A percentile compares a stretch with the other conserved stretches of the same genome.
phyloP scores from a whole-genome alignment of 2,329 filamentous ascomycete genomes.

The Xylariales sp. region DNA sequence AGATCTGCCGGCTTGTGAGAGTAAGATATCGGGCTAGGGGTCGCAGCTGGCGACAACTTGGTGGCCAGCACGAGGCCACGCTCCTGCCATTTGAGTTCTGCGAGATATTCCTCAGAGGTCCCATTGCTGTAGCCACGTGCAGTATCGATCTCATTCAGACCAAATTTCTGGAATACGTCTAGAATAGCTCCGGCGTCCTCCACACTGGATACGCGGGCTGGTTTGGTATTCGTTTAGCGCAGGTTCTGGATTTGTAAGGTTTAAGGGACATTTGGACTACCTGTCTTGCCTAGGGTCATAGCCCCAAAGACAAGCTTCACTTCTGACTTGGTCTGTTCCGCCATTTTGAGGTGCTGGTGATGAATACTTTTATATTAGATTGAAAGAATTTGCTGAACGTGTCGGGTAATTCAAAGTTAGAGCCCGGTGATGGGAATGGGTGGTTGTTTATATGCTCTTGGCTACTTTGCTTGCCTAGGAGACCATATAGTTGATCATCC shows the following conservation, averaged over 20 bases:
- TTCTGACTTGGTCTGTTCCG: slow-evolving; percentile 1
- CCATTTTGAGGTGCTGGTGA: no score
- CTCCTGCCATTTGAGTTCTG: slow-evolving; percentile 8
- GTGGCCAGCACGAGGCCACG: slow-evolving; percentile 18
- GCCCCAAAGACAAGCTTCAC: slow-evolving; percentile 4
- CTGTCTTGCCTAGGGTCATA: slow-evolving; percentile 5
- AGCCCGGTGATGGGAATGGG: no score
- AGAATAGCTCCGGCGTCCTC: slow-evolving; percentile 1
- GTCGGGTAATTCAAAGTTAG: no score
- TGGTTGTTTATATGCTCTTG: no score
- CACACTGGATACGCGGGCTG: not conserved
- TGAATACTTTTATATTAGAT: no score
- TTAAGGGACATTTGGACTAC: not conserved
- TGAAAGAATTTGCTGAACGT: no score
- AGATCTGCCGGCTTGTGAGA: slow-evolving; percentile 2
- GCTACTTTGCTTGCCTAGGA: no score
- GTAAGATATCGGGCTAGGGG: slow-evolving; percentile 1
- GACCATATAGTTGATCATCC: no score
- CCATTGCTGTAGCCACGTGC: slow-evolving; percentile 13
- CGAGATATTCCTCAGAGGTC: slow-evolving; percentile 15
- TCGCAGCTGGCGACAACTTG: slow-evolving; percentile 11
- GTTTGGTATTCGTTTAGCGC: not conserved
- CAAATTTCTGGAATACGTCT: slow-evolving; percentile 3
- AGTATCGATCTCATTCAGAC: slow-evolving; percentile 13
- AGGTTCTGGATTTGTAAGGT: not conserved